Base-by-base conservation (phyloP, 306 rosid species). In the Citrullus colocynthis region DNA sequence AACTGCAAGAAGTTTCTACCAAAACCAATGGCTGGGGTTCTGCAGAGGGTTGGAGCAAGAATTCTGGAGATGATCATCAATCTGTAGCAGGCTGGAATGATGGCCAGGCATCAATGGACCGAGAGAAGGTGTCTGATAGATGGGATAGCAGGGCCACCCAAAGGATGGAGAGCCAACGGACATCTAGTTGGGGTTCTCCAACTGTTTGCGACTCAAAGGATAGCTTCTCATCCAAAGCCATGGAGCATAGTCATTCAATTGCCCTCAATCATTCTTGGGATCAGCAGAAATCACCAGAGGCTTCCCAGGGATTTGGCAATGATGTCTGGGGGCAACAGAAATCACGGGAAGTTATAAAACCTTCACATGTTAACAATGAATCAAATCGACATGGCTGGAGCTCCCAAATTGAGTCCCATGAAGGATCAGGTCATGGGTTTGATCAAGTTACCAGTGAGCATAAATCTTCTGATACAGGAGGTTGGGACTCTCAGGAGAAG, bases 201-300 rank as follows among this genome's bases (percentile, higher is more conserved):
- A 60, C 69, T 57, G 49, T 30, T 75, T 78, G 61, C 20, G 84
- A 76, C 67, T 37, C 57, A n/a, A 67, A 71, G 54, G 60, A 76
- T 61, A 81, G 63, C 48, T 30, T 58, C 59, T 60, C 80, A 58
- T 79, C 85, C 69, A 58, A 44, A n/a, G 52, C 69, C 4, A 32
- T 42, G 66, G 81, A 73, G 3, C 52, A 73, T 64, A 74, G 71
- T 51, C 78, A 82, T 52, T 49, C 82, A 36, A 76, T 83, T 44
- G 85, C 51, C 15, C 36, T 9, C 37, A 81, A 80, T 64, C 41
- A 45, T 41, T 75, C 89, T 36, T 87, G 91, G 92, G 90, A 84
- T 17, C 83, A 83, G 81, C 65, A 79, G 64, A 82, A 42, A 62
- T 77, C 87, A 60, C 42, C 78, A 32, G 81, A 88, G 76, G 76